Conservation (phyloP, 2,329 filamentous ascomycete species). For the Colletotrichum salicis region DNA sequence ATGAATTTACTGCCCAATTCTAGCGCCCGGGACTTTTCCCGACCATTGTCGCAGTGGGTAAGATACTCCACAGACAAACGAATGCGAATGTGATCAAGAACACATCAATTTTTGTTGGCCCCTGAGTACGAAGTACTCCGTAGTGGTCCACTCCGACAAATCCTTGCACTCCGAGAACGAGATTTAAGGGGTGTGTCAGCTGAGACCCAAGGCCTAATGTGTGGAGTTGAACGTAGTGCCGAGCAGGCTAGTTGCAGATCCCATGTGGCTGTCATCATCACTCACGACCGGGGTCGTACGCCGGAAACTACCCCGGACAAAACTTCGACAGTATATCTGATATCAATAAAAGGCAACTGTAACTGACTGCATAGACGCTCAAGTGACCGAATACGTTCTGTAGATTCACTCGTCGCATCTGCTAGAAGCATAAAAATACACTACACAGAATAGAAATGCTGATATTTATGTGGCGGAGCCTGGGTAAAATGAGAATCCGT, state of each 20-base stretch:
- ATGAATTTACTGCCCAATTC: too few species aligned
- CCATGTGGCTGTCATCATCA: not conserved
- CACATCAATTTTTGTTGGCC: not conserved
- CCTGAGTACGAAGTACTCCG: not conserved
- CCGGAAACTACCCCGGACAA: constrained; percentile 15
- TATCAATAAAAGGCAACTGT: too few species aligned
- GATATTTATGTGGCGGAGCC: too few species aligned
- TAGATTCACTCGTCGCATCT: too few species aligned
- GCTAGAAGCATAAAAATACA: too few species aligned
- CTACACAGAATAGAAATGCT: too few species aligned
- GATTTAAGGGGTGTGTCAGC: constrained; percentile 25
- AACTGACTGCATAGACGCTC: too few species aligned
- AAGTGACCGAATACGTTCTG: too few species aligned
- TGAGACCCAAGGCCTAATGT: constrained; percentile 1
- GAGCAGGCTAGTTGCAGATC: constrained; percentile 10
- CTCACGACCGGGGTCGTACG: not conserved
- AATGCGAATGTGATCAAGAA: not conserved
- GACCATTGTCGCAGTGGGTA: too few species aligned
- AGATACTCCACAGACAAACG: not conserved
- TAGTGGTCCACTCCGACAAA: not conserved
- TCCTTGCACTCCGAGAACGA: not conserved
- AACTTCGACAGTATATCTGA: not conserved
- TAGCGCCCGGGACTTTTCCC: not conserved
- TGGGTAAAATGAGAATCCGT: too few species aligned
- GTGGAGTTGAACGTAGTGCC: not conserved